Conservation (phyloP, 2,329 filamentous ascomycete species). For the Colletotrichum chlorophyti region DNA sequence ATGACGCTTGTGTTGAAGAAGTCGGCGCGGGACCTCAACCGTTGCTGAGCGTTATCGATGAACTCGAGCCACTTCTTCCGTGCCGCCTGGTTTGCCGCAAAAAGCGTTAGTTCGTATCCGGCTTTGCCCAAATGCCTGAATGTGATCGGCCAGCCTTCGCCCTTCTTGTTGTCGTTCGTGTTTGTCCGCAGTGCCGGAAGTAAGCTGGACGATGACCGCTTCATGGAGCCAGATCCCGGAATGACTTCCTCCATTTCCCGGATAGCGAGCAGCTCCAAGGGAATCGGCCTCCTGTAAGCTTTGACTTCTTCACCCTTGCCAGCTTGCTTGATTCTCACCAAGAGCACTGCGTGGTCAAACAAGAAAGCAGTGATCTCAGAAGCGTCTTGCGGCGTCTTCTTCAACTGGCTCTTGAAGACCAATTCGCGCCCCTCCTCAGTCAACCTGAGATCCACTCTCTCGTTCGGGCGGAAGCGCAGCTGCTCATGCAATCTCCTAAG, state of each 20-base stretch:
- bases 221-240: conserved; percentile 78
- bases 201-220: conserved; percentile 87
- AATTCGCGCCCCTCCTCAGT: conserved; percentile 93
- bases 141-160: conserved; percentile 89
- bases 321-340: conserved; percentile 88
- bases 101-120: conserved; percentile 91
- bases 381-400: conserved; percentile 84
- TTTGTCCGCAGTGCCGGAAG: conserved; percentile 63
- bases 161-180: conserved; percentile 61
- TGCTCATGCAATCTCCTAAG: conserved; percentile 90
- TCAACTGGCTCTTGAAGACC: conserved; percentile 92
- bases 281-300: conserved; percentile 93
- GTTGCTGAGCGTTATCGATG: conserved; percentile 89
- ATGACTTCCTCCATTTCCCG: conserved; percentile 97
- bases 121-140: conserved; percentile 96
- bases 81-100: conserved; percentile 82
- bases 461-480: conserved; percentile 87
- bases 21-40: conserved; percentile 83
- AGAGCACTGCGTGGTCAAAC: conserved; percentile 92
- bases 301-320: conserved; percentile 95
- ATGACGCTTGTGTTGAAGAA: conserved; percentile 82
- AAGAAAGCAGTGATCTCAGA: conserved; percentile 90
- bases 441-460: conserved; percentile 91
- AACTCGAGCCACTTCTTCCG: conserved; percentile 97
- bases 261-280: conserved; percentile 89